Percentiles rank a stretch among this genome's conserved stretches.
phyloP scores from a whole-genome alignment of 495 filamentous ascomycete genomes.

The Neurospora sp. region DNA sequence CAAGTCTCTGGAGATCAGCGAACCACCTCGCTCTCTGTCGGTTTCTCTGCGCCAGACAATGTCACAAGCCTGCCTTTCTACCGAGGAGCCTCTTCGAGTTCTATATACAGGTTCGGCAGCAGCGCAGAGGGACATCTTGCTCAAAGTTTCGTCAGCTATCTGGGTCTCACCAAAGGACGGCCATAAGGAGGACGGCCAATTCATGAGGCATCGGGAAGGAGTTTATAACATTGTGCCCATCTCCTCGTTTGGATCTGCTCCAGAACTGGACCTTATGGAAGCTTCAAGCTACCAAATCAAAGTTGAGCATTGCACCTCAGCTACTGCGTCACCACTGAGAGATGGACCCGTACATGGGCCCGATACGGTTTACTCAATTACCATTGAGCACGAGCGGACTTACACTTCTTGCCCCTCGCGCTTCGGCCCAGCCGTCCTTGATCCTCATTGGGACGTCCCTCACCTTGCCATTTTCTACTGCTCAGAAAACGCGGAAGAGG shows the following conservation, averaged over 20 bases:
- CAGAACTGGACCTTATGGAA: conserved; percentile 67
- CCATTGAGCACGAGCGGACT: conserved; percentile 47
- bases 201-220: conserved; percentile 15
- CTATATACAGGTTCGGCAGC: conserved; percentile 57
- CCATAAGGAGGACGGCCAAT: conserved; percentile 9
- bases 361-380: conserved; percentile 32
- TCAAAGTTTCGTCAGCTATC: conserved; percentile 62
- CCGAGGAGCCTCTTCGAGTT: conserved; percentile 57
- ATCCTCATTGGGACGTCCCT: conserved; percentile 53
- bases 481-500: conserved; percentile 42
- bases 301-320: conserved; percentile 60
- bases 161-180: conserved; percentile 28
- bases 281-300: conserved; percentile 56
- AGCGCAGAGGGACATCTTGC: conserved; percentile 58
- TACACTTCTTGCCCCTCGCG: conserved; percentile 19
- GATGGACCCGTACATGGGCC: neutral
- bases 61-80: conserved; percentile 51
- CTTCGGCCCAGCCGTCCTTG: conserved; percentile 16
- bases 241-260: conserved; percentile 58
- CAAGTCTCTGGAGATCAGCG: conserved; percentile 23
- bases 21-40: conserved; percentile 32
- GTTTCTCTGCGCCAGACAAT: conserved; percentile 63
- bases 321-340: conserved; percentile 11
- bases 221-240: conserved; percentile 65
- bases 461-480: conserved; percentile 64